These are phyloP conservation scores for Thermochaetoides thermophila DNA, from an alignment of 495 filamentous ascomycete genomes.

Conservation along the genomic window DNA sequence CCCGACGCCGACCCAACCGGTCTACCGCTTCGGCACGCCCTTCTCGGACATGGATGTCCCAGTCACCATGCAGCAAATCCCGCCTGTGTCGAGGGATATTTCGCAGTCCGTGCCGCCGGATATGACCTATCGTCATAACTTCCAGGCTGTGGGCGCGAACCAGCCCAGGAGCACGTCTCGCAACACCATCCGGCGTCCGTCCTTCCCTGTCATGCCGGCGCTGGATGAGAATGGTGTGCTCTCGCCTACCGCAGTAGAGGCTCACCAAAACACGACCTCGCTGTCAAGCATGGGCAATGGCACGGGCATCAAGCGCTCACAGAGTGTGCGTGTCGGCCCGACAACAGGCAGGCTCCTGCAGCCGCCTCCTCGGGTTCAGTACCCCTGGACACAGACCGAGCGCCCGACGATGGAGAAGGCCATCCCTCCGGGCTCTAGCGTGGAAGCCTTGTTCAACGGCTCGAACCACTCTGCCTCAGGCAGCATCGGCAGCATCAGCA, in stretches of 20 bases:
- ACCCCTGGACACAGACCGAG: conserved; percentile 31
- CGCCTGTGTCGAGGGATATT: conserved; percentile 51
- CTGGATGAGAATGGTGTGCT: conserved; percentile 36
- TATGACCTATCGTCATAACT: conserved; percentile 55
- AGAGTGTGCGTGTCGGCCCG: conserved; percentile 21
- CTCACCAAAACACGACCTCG: not conserved
- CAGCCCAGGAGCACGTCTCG: conserved; percentile 36
- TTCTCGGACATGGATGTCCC: conserved; percentile 87
- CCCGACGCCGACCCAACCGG: conserved; percentile 32
- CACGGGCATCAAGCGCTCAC: conserved; percentile 15
- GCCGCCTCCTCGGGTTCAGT: conserved; percentile 31
- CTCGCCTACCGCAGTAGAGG: conserved; percentile 13
- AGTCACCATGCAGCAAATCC: conserved; percentile 53
- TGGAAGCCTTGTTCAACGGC: too few relatives aligned
- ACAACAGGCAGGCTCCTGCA: conserved; percentile 23
- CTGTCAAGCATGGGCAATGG: too few relatives aligned
- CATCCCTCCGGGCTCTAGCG: conserved; percentile 15
- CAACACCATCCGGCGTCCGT: conserved; percentile 42
- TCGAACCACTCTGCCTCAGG: too few relatives aligned
- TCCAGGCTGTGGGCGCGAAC: too few relatives aligned
- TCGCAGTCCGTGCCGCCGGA: conserved; percentile 89
- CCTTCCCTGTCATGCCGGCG: conserved; percentile 40
- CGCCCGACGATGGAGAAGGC: conserved; percentile 25
- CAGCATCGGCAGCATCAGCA: conserved; percentile 6
- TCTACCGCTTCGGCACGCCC: conserved; percentile 67